Base-by-base conservation (phyloP, 306 rosid species). In the Cucurbita ficifolia region DNA sequence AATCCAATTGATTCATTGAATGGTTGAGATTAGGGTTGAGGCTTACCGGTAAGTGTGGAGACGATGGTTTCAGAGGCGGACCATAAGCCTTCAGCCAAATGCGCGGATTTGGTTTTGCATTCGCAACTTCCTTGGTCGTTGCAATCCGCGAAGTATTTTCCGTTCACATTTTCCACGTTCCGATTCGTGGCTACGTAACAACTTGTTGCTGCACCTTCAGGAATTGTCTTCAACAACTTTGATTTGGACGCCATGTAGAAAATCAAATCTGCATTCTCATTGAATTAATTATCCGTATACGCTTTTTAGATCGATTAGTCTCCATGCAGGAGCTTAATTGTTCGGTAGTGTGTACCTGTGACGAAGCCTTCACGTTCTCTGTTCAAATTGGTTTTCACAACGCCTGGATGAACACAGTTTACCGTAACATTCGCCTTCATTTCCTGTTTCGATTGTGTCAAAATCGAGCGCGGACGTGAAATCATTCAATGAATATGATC, bases 401-500 rank as follows among this genome's bases (percentile, higher is more conserved):
- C 83, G 52, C 98, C 97, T 1, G 98, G 98, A 81, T 93, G 98
- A 61, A 93, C 96, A 35, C 97, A 90, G 76, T 90, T 93, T 48
- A 87, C 92, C 0, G 87, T 93, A 73, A 93, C 96, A 69, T 90
- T 87, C 11, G 96, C 96, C 67, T 78, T 84, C 87, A 76, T 90
- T 93, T 87, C 65, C 98, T 90, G 80, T 78, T 48, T 87, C 79
- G 83, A 74, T 69, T 75, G 55, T 52, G 52, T 40, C 68, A 61
- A 17, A 7, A 61, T 16, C 22, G 6, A 36, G 36, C 13, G 1
- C 13, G n/a, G 7, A 11, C 17, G 13, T 61, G 68, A 36, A 61
- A 35, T 36, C 68, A 1, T 36, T 61, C 13, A 8, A 16, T 61
- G 42, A 61, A 14, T 49, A 1, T 49, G 53, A 36, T 60, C 6